phyloP scores from a whole-genome alignment of 192 early-diverging fungal genomes.

The Chytriomyces hyalinus region DNA sequence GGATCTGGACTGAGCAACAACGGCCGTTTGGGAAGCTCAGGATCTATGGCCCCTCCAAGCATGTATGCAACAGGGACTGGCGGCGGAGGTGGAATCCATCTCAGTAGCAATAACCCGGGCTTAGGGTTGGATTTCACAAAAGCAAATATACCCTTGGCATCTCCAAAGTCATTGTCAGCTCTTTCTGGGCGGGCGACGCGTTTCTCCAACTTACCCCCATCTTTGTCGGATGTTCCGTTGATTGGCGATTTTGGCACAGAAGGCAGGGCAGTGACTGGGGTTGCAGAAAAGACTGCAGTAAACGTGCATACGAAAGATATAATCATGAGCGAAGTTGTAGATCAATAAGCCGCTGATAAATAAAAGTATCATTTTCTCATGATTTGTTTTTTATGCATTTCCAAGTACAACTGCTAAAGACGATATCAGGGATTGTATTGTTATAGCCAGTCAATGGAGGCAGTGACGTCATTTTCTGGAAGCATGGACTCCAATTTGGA shows the following conservation, averaged over 20 bases:
- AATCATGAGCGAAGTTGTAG: not conserved
- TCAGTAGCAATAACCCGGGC: not conserved
- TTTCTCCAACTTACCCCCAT: conserved; percentile 4
- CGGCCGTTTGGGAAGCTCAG: not conserved
- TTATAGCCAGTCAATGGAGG: not conserved
- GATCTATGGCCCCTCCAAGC: not conserved
- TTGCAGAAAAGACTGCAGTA: not conserved
- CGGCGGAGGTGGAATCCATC: not conserved
- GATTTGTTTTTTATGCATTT: not conserved
- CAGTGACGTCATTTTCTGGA: not conserved
- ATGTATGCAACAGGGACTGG: not conserved
- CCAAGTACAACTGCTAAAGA: not conserved
- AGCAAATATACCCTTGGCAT: not conserved
- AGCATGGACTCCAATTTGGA: not conserved
- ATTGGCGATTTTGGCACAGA: not conserved
- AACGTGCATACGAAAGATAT: not conserved
- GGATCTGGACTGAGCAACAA: not conserved
- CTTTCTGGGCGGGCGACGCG: conserved; percentile 3
- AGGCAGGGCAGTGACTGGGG: not conserved
- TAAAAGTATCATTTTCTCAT: conserved; percentile 1
- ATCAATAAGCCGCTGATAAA: not conserved
- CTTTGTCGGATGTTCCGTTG: not conserved
- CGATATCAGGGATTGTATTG: not conserved
- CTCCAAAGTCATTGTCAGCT: conserved; percentile 1
- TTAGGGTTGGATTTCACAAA: conserved; percentile 8